Base-by-base conservation (phyloP, 1,139 yeast species). In the Magnusiomyces paraingens region DNA sequence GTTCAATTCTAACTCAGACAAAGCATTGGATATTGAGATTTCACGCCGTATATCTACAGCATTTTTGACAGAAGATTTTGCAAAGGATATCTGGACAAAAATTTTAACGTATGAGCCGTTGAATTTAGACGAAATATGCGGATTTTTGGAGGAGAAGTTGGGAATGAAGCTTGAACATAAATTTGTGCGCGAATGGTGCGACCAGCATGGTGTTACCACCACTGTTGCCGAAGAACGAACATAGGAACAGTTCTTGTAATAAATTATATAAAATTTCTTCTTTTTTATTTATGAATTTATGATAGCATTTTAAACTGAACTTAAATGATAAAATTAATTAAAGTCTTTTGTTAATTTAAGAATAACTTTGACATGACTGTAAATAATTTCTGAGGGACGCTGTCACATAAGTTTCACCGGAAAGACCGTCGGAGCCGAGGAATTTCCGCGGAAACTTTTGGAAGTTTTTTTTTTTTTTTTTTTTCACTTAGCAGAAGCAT, bases 161-260 rank as follows among this genome's bases (percentile, higher is more conserved):
- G 48, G 41, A 12, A 55, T 59, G 44, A 52, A 55, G n/a, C 49
- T 62, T 11, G 59, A 58, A 32, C 29, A 49, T 3, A 47, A 54
- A 17, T 51, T 59, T 38, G 53, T 62, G 12, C 57, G 60, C 18
- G 57, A 48, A 22, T 62, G 64, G 64, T 61, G 63, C 44, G 64
- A 62, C 50, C 29, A 41, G 15, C 52, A 55, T 12, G 64, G 64
- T 2, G 57, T 62, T 8, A 50, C 60, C 10, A 53, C 57, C 12
- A 57, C 59, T 2, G 45, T 47, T 3, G 56, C 51, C 11, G 21
- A 47, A n/a, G 21, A 15, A 17, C 18, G 21, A 40, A 17, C 18
- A 40, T 40, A 15, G 43, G 8, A 26, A 26, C 32, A 26, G 4
- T 26, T 26, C 32, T 26, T 26, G 32, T 26, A 26, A 26, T n/a